Percentiles rank a stretch among this genome's conserved stretches.
Conservation (phyloP, 495 filamentous ascomycete species). For the Neurospora discreta region DNA sequence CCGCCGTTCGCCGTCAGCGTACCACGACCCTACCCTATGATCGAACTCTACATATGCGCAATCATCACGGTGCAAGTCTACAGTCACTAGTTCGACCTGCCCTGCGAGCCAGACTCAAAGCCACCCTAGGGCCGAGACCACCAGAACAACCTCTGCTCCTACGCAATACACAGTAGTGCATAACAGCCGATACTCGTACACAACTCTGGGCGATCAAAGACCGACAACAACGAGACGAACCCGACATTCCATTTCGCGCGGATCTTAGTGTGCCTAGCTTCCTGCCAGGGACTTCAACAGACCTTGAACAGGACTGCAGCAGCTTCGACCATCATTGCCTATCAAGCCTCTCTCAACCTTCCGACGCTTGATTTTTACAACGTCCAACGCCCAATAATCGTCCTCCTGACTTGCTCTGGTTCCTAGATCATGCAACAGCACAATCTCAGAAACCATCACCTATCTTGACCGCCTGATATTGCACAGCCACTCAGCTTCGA, state of each 20-base stretch:
- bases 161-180: background rate
- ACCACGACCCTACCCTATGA: background rate
- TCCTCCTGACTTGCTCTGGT: background rate
- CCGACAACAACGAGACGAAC: background rate
- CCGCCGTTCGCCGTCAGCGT: background rate
- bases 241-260: background rate
- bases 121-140: background rate
- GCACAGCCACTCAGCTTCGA: background rate
- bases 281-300: background rate
- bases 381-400: background rate
- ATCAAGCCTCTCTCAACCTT: background rate
- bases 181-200: background rate
- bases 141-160: background rate
- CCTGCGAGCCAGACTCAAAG: background rate
- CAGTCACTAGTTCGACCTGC: background rate
- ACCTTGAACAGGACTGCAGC: background rate
- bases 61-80: background rate
- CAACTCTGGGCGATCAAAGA: background rate
- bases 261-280: background rate
- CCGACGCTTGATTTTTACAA: background rate
- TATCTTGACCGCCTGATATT: background rate
- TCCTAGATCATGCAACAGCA: background rate
- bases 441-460: background rate
- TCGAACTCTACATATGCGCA: background rate
- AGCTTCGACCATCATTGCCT: background rate